Evolutionary conservation across 140 eudicot species (phyloP), one percentile per base, ranked within the genome.

Genomic region (Senecio squalidus): DNA sequence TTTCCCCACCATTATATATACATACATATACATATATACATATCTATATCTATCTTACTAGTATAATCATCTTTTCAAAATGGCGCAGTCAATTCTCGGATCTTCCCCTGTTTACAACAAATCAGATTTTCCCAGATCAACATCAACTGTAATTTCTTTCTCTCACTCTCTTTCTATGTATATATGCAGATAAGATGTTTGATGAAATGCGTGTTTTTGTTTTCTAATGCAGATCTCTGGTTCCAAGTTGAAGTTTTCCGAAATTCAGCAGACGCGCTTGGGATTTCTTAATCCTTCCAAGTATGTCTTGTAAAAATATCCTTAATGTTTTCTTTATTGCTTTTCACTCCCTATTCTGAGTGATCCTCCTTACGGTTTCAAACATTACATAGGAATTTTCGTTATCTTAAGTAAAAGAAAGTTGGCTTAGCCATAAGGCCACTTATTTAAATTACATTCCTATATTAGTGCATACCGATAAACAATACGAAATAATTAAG

Each of bases 71-170:
- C 55, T 18, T 50, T 11, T 29, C 49, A 14, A 1, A 63, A 87
- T 87, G 96, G 84, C 94, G 58, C 80, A 69, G 31, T 70, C 74
- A 26, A 28, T 73, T 31, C 60, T 79, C 50, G 70, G 73, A 75
- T 75, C 82, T 58, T 66, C 83, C 14, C 62, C 66, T 39, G 24
- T 65, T 5, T 50, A 36, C 64, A 66, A 59, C n/a, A n/a, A n/a
- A 34, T 64, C 70, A 11, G 73, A 74, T 46, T 21, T 69, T 17
- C 47, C 78, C 7, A 74, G 60, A 63, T 59, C 55, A 23, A 41
- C 66, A 26, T 71, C 86, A 44, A 55, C 67, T 0, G 95, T 85
- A 82, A 75, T 21, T 11, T 51, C 18, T 27, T 52, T 14, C 47
- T 27, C n/a, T n/a, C n/a, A n/a, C n/a, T n/a, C n/a, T n/a, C n/a